phyloP scores from a whole-genome alignment of 2,329 filamentous ascomycete species.

The Fusarium udum region DNA sequence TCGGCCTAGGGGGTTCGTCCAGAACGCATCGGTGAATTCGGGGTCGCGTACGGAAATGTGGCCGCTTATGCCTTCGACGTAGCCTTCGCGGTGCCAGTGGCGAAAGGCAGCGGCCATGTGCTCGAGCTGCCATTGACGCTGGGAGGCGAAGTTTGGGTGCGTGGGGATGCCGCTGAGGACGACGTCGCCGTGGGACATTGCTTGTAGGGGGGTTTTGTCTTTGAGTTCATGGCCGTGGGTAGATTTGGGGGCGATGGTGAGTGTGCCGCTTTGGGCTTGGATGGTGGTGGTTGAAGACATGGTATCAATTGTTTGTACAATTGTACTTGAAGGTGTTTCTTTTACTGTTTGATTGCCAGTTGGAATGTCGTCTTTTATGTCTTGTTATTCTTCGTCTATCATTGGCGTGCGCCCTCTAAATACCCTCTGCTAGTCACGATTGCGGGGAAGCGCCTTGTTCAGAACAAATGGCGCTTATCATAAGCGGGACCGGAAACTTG shows the following conservation, averaged over 20 bases:
- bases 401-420: constrained; percentile 27
- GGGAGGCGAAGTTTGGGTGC: constrained; percentile 36
- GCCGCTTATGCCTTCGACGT: constrained; percentile 74
- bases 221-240: constrained; percentile 38
- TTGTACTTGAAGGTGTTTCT: neutral
- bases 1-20: constrained; percentile 71
- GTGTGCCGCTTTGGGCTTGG: neutral
- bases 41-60: constrained; percentile 74
- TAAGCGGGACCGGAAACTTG: constrained; percentile 6
- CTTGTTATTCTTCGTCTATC: neutral
- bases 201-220: constrained; percentile 39
- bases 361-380: neutral
- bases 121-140: constrained; percentile 54
- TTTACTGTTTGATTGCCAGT: rapidly evolving
- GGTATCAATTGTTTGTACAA: rapidly evolving
- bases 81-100: constrained; percentile 71
- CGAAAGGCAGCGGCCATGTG: constrained; percentile 75
- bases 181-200: constrained; percentile 42
- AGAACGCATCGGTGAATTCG: constrained; percentile 67
- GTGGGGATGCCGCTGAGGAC: constrained; percentile 40
- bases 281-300: neutral
- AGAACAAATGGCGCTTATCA: neutral
- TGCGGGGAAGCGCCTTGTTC: constrained; percentile 4
- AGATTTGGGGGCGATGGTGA: constrained; percentile 22
- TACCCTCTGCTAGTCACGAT: neutral